A percentile compares a stretch with the other conserved stretches of the same genome.
Conservation (phyloP, 2,329 filamentous ascomycete genomes). For the Alternaria gaisen region DNA sequence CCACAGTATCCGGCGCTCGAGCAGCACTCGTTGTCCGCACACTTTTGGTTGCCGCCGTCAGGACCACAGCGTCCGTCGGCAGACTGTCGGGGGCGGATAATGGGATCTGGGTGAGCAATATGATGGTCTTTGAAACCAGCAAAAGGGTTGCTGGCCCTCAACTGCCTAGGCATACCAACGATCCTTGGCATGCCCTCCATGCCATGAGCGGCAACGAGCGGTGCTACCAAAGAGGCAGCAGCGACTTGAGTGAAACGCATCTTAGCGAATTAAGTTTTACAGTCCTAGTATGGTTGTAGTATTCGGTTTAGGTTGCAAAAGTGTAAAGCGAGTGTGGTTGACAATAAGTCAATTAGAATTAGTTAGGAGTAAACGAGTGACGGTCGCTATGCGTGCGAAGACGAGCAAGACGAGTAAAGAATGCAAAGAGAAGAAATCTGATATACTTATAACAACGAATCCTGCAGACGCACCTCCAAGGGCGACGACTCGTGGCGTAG, state of each 20-base stretch:
- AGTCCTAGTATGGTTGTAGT: constrained; percentile 4
- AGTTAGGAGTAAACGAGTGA: constrained; percentile 34
- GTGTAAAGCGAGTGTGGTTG: constrained; percentile 26
- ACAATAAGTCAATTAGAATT: constrained; percentile 29
- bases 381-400: constrained; percentile 29
- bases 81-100: constrained; percentile 39
- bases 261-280: constrained; percentile 9
- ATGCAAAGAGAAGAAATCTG: not conserved
- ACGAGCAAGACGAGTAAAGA: constrained; percentile 33
- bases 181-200: constrained; percentile 43
- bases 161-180: constrained; percentile 41
- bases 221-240: constrained; percentile 41
- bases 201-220: constrained; percentile 44
- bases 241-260: constrained; percentile 46
- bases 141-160: constrained; percentile 44
- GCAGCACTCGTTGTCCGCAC: constrained; percentile 47
- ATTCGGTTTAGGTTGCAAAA: not conserved
- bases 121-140: constrained; percentile 27
- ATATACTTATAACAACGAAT: constrained; percentile 33
- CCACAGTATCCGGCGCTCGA: constrained; percentile 61
- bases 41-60: constrained; percentile 26
- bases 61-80: constrained; percentile 41
- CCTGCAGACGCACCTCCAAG: constrained; percentile 13
- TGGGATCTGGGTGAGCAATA: constrained; percentile 20
- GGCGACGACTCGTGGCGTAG: constrained; percentile 30